Evolutionary conservation across 2,329 filamentous ascomycete genomes (phyloP), one percentile per base, ranked within the genome.

Genomic region (Venturia nashicola): DNA sequence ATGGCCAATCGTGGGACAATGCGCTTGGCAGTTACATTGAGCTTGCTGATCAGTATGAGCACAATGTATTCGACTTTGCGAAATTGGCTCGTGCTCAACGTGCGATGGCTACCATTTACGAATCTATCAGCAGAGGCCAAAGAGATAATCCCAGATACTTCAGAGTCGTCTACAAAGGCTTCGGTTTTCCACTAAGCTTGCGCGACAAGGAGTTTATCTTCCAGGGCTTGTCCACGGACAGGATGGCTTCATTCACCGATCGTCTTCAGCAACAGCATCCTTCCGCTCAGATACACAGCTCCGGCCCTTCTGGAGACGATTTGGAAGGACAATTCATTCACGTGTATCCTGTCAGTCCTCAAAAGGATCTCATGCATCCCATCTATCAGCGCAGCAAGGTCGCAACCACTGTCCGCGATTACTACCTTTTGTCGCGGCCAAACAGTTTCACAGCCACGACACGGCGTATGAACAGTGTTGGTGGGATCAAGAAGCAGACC

Each of bases 181-280:
- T 96, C 63, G 92, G 93, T 0, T 97, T 97, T 75, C 90, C 92
- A 1, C 71, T 85, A 1, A 88, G 82, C 60, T 74, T 97, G 27
- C 84, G 91, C 61, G 91, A 97, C 74, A 96, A 96, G 76, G 87
- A 93, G 65, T 97, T 91, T 74, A 87, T 97, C 64, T 96, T 95
- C 69, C 91, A 97, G 75, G 91, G 90, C 0, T 84, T 86, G 1
- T 82, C 88, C 0, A 85, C 80, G 7, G 93, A 97, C 74, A 84
- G 89, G 27, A 85, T 90, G 48, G 84, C 86, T 1, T 86, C 86
- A 5, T 97, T 97, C 70, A 90, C 90, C 1, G 92, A 97, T 72
- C 88, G 90, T 61, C 90, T 97, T 84, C 92, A 95, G 72, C 88
- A 92, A 73, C 87, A 95, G 70, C 91, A 96, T 71, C 93, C 92